Conservation (phyloP, 352 stramenopile species). For the Ophiocytium majus region DNA sequence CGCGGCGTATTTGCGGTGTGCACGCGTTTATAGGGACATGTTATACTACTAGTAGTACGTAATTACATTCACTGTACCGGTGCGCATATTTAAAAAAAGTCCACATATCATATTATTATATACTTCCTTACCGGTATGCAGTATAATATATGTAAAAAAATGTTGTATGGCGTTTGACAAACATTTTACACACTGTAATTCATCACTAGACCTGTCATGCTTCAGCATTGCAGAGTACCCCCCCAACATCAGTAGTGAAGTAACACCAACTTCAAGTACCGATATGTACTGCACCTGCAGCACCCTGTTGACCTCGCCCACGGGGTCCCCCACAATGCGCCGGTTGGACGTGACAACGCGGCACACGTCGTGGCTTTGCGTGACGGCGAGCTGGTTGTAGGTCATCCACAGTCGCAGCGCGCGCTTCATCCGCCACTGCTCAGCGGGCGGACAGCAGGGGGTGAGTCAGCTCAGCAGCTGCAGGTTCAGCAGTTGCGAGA, state of each 20-base stretch:
- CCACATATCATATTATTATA: too few relatives aligned
- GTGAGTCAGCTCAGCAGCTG: background rate
- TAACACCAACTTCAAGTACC: background rate
- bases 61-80: too few relatives aligned
- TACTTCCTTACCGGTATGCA: background rate
- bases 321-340: constrained; percentile 15
- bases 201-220: background rate
- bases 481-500: too few relatives aligned
- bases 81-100: too few relatives aligned
- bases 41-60: too few relatives aligned
- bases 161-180: background rate
- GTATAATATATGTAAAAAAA: too few relatives aligned
- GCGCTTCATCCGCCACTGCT: constrained; percentile 61
- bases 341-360: constrained; percentile 43
- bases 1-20: too few relatives aligned
- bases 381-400: constrained; percentile 68
- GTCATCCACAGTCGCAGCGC: constrained; percentile 68
- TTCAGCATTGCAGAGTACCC: too few relatives aligned
- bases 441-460: too few relatives aligned
- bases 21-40: too few relatives aligned
- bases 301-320: constrained; percentile 25
- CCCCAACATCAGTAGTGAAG: too few relatives aligned
- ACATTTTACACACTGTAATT: background rate
- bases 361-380: constrained; percentile 61
- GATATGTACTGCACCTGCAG: background rate